These are phyloP conservation scores for Pisolithus orientalis DNA, from an alignment of 768 basidiomycete species.

Conservation along the genomic window DNA sequence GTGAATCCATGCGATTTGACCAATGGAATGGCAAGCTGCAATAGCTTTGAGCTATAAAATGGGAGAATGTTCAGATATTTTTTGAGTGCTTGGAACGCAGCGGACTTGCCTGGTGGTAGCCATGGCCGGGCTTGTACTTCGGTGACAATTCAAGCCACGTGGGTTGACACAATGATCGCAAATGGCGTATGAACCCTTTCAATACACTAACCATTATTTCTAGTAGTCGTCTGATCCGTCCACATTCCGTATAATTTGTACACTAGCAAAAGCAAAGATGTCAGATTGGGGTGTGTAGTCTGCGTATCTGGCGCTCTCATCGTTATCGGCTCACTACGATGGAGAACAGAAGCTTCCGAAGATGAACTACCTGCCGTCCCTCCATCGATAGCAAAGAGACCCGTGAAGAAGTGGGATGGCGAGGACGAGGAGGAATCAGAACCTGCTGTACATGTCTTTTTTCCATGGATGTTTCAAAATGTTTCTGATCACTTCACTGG, in stretches of 20 bases:
- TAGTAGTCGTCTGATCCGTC: neutral
- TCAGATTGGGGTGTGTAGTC: constrained; percentile 41
- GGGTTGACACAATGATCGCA: no score
- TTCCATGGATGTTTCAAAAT: no score
- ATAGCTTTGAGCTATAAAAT: constrained; percentile 28
- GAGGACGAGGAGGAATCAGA: constrained; percentile 85
- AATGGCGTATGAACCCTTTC: neutral
- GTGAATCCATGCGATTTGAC: constrained; percentile 69
- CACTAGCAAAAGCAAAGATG: constrained; percentile 21
- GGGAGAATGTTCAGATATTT: neutral
- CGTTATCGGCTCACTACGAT: constrained; percentile 17
- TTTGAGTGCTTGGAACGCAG: neutral
- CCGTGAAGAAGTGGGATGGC: constrained; percentile 74
- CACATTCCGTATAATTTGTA: constrained; percentile 2
- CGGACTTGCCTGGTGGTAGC: constrained; percentile 14
- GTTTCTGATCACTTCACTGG: neutral
- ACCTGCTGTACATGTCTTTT: constrained; percentile 54
- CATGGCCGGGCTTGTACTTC: neutral
- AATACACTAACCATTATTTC: neutral
- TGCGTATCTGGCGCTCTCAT: constrained; percentile 1
- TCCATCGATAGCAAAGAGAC: constrained; percentile 15
- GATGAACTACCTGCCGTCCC: constrained; percentile 23
- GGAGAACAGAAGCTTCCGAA: constrained; percentile 32
- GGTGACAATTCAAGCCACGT: no score
- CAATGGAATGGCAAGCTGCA: constrained; percentile 59